Conservation (phyloP, 345 rosid species). For the Ceriops tagal region DNA sequence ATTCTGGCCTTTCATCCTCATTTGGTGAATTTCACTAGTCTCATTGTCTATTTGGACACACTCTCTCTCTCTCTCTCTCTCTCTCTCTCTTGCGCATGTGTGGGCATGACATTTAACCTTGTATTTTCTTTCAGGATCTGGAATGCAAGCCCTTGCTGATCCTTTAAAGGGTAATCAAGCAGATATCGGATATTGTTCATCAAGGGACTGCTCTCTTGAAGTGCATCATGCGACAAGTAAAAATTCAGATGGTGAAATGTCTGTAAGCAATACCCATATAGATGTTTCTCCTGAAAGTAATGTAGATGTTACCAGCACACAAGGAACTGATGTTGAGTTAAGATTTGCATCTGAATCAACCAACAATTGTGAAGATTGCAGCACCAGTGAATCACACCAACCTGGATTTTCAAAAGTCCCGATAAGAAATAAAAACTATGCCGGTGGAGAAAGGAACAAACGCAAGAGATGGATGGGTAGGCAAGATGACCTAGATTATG, state of each 20-base stretch:
- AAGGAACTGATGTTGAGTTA: conserved; percentile 50
- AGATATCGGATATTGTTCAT: conserved; percentile 42
- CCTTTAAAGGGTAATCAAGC: conserved; percentile 39
- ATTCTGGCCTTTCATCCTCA: conserved; percentile 35
- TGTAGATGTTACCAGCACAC: conserved; percentile 40
- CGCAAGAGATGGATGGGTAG: conserved; percentile 96
- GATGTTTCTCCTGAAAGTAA: conserved; percentile 42
- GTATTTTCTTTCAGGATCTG: conserved; percentile 25
- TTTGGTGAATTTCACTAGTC: conserved; percentile 38
- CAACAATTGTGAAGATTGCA: conserved; percentile 60
- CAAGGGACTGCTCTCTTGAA: conserved; percentile 49
- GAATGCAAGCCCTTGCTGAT: conserved; percentile 35
- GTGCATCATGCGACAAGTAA: conserved; percentile 42
- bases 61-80: not conserved
- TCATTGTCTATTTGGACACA: not conserved
- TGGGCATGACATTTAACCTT: not conserved
- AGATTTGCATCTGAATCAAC: conserved; percentile 51
- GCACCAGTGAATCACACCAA: conserved; percentile 72
- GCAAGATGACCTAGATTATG: conserved; percentile 47
- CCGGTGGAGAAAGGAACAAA: conserved; percentile 66
- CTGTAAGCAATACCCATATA: conserved; percentile 31
- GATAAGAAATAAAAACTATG: conserved; percentile 47
- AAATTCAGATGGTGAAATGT: conserved; percentile 56
- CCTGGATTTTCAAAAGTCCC: conserved; percentile 40
- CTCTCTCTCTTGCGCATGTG: not conserved